Evolutionary conservation across 805 yeast species (phyloP), one percentile per base, ranked within the genome.

Genomic region (Wickerhamomyces rabaulensis): DNA sequence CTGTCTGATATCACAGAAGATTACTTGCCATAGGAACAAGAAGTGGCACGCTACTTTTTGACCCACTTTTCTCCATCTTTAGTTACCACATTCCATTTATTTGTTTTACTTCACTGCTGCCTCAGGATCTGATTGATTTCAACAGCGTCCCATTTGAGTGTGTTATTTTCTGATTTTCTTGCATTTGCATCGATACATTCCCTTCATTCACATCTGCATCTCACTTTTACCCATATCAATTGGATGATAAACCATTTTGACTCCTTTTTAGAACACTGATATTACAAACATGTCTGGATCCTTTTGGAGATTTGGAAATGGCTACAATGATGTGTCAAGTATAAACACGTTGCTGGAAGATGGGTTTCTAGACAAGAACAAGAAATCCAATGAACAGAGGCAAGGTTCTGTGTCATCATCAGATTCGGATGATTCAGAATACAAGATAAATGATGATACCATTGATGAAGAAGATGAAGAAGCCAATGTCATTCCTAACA

Each of bases 231-330:
- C 36, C 36, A 27, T 27, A 3, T 13, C 23, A n/a, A 16, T 33
- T 33, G 36, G 20, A 33, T 33, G 36, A 33, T 33, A 16, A 17
- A 16, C 2, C 12, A 16, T 17, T 17, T n/a, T 33, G n/a, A 15
- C 9, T 20, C 8, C 17, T 9, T 13, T 36, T 36, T 20, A 17
- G 8, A 36, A 36, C 22, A 7, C 6, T n/a, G 6, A 19, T 19
- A n/a, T 36, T 6, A 36, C 15, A 19, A 41, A n/a, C 43, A 69
- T 69, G 74, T 66, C 74, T 2, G 66, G 70, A 8, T 66, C 84
- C 23, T 80, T 79, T 58, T 80, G 86, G 86, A 74, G 77, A 52
- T 75, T 76, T 60, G 79, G 79, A 13, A 79, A 75, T 58, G 82
- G 76, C 52, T 80, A 78, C 61, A 67, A 75, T 43, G 65, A 72